Base-by-base conservation (phyloP, 257 asterid genomes). In the Jacaranda mimosifolia region DNA sequence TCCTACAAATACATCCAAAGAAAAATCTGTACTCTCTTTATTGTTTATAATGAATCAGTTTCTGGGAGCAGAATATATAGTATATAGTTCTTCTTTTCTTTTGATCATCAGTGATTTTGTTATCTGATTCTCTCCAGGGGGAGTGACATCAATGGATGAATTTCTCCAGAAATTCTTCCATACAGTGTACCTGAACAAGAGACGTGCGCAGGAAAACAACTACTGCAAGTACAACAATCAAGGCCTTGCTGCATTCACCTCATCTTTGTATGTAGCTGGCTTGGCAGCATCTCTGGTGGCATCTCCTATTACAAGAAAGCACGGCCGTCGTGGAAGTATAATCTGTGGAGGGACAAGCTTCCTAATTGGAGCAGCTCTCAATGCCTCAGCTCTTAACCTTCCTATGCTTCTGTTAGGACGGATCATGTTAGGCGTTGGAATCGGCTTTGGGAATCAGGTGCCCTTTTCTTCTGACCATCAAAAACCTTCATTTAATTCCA, bases 361-460 rank as follows among this genome's bases (percentile, higher is more conserved):
- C 35, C 36, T 84, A 1, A n/a, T 86, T 7, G 92, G 92, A 53
- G 89, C 92, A 3, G 55, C 83, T 62, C 81, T 88, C 48, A 75
- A 83, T 63, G 89, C 92, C 7, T 60, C 84, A 0, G 86, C 92
- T 13, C 40, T 76, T 32, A 86, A 88, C 74, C 76, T 87, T 4
- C 58, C 55, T 6, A 87, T 87, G 91, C 89, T 87, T 69, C 68
- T 87, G 43, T 72, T 83, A 9, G 91, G 91, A 4, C 77, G 91
- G 13, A 81, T 85, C 66, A 77, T 87, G 91, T 84, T 87, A 3
- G 91, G 91, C 13, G 39, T 87, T 7, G 91, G 91, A 19, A 87
- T 87, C 45, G 91, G 91, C 60, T 87, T 87, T 9, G 91, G 91
- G 1, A 87, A 87, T 70, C 91, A 87, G 88, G 91, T 87, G 9